Evolutionary conservation across 176 grass and related monocot genomes (phyloP), one percentile per base, ranked within the genome.

Genomic region (Dactylis glomerata): DNA sequence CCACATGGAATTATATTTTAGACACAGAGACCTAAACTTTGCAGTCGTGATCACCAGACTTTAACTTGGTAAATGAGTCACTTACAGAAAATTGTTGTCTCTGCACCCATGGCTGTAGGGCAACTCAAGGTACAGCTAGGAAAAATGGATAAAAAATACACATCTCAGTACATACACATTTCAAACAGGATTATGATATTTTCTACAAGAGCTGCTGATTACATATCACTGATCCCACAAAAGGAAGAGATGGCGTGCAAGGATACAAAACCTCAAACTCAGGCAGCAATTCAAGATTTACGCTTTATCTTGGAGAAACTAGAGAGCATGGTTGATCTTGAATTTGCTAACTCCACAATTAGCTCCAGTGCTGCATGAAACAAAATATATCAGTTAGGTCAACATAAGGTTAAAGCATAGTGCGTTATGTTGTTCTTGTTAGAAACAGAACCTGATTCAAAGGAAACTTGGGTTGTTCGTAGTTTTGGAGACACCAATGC

Each of bases 401-500:
- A 83, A 69, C 27, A 75, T 8, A 22, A 65, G 46, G 52, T 1
- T 54, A 52, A 61, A 26, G 13, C 2, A 17, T 5, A 22, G 57
- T 27, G 13, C n/a, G 38, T 47, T 41, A 36, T 14, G 17, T 23
- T 20, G 14, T 47, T 73, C 24, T 76, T 16, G 1, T n/a, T 8
- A 73, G 65, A 57, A 90, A 80, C 8, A 36, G 5, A 84, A 93
- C 89, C 96, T 92, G 87, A 82, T 79, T 98, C 91, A 64, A 95
- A 95, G 82, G 96, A 95, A 90, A 86, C 64, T 83, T 98, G 89
- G 9, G 96, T 75, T 26, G 89, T 79, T 36, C 83, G 89, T 51
- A 98, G 89, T 84, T 95, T 98, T 46, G 93, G 96, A 71, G 91
- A 93, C 38, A 98, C 85, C 82, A 95, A 57, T 62, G 83, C 84